Percentiles rank a stretch among this genome's conserved stretches.
Evolutionary conservation across 306 rosid genomes (phyloP).

Genomic region (Cucurbita pepo): DNA sequence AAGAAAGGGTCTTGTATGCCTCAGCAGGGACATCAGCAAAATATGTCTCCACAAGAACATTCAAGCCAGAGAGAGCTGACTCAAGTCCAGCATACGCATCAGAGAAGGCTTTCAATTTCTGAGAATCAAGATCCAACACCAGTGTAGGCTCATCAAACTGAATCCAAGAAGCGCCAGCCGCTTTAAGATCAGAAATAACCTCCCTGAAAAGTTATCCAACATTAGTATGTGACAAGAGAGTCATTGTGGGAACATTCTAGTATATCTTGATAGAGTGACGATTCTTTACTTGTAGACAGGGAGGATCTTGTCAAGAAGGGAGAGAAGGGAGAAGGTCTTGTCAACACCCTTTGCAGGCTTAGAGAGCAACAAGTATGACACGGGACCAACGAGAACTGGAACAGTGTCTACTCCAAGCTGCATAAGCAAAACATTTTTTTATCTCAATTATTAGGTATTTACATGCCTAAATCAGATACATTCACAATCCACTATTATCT

Average conservation of each 20-base stretch:
- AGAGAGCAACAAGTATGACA: constrained; percentile 67
- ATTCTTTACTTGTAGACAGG: constrained; percentile 50
- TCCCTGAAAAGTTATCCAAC: constrained; percentile 28
- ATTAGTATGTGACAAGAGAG: not conserved
- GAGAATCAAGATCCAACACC: constrained; percentile 53
- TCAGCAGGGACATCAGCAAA: constrained; percentile 64
- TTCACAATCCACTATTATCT: not conserved
- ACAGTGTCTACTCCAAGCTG: constrained; percentile 68
- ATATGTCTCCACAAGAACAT: constrained; percentile 60
- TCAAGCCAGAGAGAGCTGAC: constrained; percentile 50
- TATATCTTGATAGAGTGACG: not conserved
- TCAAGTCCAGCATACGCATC: constrained; percentile 48
- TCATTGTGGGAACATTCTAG: not conserved
- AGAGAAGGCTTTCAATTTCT: constrained; percentile 51
- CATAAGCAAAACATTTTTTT: not conserved
- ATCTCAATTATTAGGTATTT: not conserved
- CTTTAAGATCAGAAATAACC: constrained; percentile 62
- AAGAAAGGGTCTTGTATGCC: constrained; percentile 51
- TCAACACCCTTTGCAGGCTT: constrained; percentile 70
- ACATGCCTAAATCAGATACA: not conserved
- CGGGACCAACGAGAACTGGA: constrained; percentile 76
- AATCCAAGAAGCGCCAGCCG: constrained; percentile 74
- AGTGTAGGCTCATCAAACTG: constrained; percentile 83
- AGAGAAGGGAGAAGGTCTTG: constrained; percentile 44
- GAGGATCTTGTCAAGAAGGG: constrained; percentile 49